phyloP scores from a whole-genome alignment of 805 yeast genomes.

The Wickerhamomyces chaumierensis region DNA sequence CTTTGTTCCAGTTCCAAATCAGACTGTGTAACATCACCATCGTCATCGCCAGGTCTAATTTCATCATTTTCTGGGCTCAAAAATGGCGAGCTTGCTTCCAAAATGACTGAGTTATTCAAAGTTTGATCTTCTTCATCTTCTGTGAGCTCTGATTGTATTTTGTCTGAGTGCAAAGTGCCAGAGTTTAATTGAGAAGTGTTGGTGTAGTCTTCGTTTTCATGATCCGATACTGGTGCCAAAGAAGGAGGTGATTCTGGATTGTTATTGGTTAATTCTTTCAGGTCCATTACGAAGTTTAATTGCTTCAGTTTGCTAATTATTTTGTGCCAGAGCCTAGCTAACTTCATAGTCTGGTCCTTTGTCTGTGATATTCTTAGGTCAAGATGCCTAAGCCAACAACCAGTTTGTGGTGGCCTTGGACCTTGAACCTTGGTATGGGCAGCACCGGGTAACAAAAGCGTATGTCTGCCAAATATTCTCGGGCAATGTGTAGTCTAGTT shows the following conservation, averaged over 20 bases:
- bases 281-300: background rate
- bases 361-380: too few relatives aligned
- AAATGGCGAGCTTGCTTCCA: background rate
- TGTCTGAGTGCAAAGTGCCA: background rate
- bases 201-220: background rate
- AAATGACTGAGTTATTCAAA: background rate
- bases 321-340: too few relatives aligned
- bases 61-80: background rate
- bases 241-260: background rate
- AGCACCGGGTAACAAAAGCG: background rate
- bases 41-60: background rate
- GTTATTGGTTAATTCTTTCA: background rate
- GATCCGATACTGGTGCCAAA: background rate
- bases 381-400: too few relatives aligned
- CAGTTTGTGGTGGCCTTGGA: too few relatives aligned
- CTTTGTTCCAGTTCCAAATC: constrained; percentile 1
- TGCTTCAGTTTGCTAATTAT: too few relatives aligned
- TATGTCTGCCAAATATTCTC: too few relatives aligned
- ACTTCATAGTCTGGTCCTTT: too few relatives aligned
- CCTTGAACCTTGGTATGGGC: background rate
- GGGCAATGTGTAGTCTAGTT: too few relatives aligned
- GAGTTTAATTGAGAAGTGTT: background rate
- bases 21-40: background rate
- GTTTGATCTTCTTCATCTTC: background rate
- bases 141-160: background rate